These are phyloP conservation scores for Geopyxis carbonaria DNA, from an alignment of 495 filamentous ascomycete genomes.

Conservation along the genomic window DNA sequence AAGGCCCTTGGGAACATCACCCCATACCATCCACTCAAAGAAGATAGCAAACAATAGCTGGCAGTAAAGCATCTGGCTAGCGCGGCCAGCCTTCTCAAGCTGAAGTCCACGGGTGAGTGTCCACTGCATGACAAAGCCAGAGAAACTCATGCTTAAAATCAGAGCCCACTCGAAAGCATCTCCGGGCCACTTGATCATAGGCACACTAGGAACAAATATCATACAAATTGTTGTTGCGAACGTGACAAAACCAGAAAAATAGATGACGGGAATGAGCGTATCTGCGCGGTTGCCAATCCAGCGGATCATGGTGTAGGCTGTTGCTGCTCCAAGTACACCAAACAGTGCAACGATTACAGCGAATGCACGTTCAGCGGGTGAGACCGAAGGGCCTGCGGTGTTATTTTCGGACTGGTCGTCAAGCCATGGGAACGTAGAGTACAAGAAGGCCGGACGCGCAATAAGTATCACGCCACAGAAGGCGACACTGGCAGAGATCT, in stretches of 20 bases:
- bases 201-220: conserved; percentile 31
- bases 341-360: conserved; percentile 58
- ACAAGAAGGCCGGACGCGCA: conserved; percentile 52
- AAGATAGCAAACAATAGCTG: conserved; percentile 17
- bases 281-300: conserved; percentile 74
- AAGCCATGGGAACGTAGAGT: conserved; percentile 14
- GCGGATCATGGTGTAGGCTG: conserved; percentile 63
- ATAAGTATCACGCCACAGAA: conserved; percentile 72
- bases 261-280: conserved; percentile 73
- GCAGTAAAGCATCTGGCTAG: conserved; percentile 15
- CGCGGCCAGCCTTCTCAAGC: conserved; percentile 42
- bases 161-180: conserved; percentile 51
- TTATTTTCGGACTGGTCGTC: not conserved
- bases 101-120: conserved; percentile 62
- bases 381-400: conserved; percentile 26
- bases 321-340: conserved; percentile 61
- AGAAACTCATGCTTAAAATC: conserved; percentile 50
- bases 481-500: conserved; percentile 56
- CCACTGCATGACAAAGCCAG: conserved; percentile 70
- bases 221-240: conserved; percentile 35
- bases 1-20: conserved; percentile 3
- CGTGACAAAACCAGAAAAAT: conserved; percentile 57
- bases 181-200: conserved; percentile 44
- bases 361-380: conserved; percentile 45
- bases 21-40: conserved; percentile 22